These are phyloP conservation scores for Solanum gracilifrons DNA, from an alignment of 257 asterid species.

Conservation along the genomic window DNA sequence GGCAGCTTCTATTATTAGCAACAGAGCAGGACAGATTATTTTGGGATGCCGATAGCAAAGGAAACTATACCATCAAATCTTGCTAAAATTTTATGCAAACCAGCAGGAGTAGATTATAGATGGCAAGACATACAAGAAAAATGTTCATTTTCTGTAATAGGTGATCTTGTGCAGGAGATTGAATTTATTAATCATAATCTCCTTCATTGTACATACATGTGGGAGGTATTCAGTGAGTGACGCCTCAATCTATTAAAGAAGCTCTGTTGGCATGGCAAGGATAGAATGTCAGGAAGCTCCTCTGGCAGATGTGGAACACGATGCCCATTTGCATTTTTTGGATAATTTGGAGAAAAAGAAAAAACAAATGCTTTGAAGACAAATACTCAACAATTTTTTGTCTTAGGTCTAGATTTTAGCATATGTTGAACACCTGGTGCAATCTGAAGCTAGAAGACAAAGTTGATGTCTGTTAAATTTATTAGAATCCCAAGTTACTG, in stretches of 20 bases:
- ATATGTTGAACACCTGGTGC: neutral
- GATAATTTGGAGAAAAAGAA: neutral
- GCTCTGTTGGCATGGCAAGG: neutral
- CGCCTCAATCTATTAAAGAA: neutral
- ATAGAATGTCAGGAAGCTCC: neutral
- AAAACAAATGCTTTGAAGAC: neutral
- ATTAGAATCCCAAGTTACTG: neutral
- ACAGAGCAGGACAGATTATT: neutral
- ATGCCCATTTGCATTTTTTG: neutral
- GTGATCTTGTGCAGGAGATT: neutral
- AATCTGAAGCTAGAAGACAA: neutral
- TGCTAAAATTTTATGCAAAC: neutral
- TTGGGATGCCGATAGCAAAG: neutral
- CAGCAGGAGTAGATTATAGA: neutral
- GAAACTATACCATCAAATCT: neutral
- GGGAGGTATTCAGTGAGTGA: neutral
- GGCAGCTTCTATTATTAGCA: neutral
- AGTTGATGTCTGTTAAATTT: neutral
- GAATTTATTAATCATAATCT: neutral
- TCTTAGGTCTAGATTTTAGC: neutral
- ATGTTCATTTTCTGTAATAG: neutral
- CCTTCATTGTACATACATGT: neutral
- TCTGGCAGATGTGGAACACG: neutral
- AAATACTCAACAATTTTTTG: neutral
- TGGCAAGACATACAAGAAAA: neutral